Conservation (phyloP, 2,329 filamentous ascomycete species). For the Pezicula radicicola region DNA sequence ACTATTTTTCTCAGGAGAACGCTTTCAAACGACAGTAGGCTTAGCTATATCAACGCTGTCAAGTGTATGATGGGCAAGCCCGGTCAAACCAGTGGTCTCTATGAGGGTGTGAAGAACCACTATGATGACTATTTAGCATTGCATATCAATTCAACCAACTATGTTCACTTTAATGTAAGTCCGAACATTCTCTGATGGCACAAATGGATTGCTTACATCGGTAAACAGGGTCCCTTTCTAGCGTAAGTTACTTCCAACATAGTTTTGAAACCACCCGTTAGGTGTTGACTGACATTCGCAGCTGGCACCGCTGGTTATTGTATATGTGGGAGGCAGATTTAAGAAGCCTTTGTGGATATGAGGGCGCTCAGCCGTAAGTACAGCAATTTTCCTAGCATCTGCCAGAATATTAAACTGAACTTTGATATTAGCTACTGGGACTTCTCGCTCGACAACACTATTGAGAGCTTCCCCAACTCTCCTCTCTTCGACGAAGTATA, state of each 20-base stretch:
- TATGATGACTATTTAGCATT: conserved; percentile 49
- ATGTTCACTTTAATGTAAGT: conserved; percentile 34
- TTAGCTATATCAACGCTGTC: conserved; percentile 41
- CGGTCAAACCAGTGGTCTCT: conserved; percentile 28
- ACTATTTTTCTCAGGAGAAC: conserved; percentile 18
- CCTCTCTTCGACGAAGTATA: conserved; percentile 21
- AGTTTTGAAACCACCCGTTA: too few relatives aligned
- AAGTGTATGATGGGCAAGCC: conserved; percentile 40
- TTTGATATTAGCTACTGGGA: conserved; percentile 15
- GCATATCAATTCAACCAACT: conserved; percentile 44
- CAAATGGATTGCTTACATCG: too few relatives aligned
- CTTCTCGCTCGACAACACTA: conserved; percentile 27
- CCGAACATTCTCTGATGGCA: too few relatives aligned
- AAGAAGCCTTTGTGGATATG: conserved; percentile 29
- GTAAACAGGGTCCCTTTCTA: not conserved
- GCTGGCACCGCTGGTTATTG: conserved; percentile 29
- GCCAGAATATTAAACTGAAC: too few relatives aligned
- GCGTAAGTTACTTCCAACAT: not conserved
- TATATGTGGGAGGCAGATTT: too few relatives aligned
- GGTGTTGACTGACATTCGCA: too few relatives aligned
- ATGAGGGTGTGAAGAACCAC: conserved; percentile 37
- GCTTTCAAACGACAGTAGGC: conserved; percentile 30
- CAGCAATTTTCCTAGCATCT: too few relatives aligned
- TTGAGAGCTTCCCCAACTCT: conserved; percentile 21
- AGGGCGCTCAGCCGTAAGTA: conserved; percentile 18